Conservation (phyloP, 2,329 filamentous ascomycete species). For the Didymella lethalis region DNA sequence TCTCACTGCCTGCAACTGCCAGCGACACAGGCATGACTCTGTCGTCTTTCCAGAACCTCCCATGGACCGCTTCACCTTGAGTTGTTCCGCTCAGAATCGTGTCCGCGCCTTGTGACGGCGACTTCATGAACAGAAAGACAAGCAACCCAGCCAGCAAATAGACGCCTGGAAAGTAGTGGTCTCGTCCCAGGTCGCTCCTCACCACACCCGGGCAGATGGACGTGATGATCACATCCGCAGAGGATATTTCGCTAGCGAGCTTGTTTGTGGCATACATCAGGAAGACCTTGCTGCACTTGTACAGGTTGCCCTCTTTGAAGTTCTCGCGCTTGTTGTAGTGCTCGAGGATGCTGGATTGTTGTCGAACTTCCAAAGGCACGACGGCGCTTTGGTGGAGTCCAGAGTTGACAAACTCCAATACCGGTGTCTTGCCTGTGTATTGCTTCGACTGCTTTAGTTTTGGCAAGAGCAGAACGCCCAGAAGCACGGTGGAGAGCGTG, state of each 20-base stretch:
- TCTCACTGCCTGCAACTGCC: slow-evolving; percentile 42
- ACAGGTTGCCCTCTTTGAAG: slow-evolving; percentile 39
- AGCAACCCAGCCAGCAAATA: slow-evolving; percentile 33
- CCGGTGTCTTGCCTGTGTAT: slow-evolving; percentile 31
- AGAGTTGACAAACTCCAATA: slow-evolving; percentile 47
- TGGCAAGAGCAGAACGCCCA: slow-evolving; percentile 61
- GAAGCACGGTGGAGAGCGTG: slow-evolving; percentile 62
- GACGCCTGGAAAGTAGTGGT: slow-evolving; percentile 40
- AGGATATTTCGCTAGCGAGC: slow-evolving; percentile 39
- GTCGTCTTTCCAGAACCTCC: slow-evolving; percentile 49
- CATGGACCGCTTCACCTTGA: slow-evolving; percentile 45
- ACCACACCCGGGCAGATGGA: slow-evolving; percentile 49
- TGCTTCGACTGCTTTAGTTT: slow-evolving; percentile 43
- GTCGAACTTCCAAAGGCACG: slow-evolving; percentile 31
- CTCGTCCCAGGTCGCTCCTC: slow-evolving; percentile 42
- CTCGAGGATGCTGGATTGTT: slow-evolving; percentile 38
- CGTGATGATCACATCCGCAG: slow-evolving; percentile 46
- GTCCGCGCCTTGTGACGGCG: slow-evolving; percentile 42
- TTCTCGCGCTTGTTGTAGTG: slow-evolving; percentile 41
- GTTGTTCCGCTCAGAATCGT: slow-evolving; percentile 45
- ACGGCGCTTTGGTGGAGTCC: slow-evolving; percentile 41
- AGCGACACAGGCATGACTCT: slow-evolving; percentile 40
- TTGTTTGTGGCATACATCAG: slow-evolving; percentile 45
- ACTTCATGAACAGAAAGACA: slow-evolving; percentile 35
- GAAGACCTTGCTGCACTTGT: slow-evolving; percentile 47